Evolutionary conservation across 139 green algal genomes (phyloP).

Genomic region (Coccomyxa sp.): DNA sequence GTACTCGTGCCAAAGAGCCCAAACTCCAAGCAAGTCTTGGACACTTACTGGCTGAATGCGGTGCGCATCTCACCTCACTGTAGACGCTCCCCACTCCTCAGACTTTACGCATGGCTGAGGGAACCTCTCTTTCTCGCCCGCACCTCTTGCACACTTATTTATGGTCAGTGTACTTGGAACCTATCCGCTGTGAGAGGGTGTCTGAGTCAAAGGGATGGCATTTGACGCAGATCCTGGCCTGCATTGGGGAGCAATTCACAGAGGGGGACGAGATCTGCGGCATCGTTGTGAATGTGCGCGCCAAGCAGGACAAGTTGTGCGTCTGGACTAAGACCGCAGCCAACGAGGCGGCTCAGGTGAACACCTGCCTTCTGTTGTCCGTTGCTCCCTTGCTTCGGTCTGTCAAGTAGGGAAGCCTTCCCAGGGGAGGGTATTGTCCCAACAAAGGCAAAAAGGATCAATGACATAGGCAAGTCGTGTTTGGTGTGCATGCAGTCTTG

Average conservation of each 20-base stretch:
- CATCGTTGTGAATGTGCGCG: constrained; percentile 87
- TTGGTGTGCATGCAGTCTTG: not conserved
- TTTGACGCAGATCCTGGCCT: constrained; percentile 77
- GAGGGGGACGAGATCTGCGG: constrained; percentile 95
- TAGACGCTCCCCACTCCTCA: not conserved
- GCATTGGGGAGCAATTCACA: constrained; percentile 97
- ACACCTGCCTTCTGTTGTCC: not conserved
- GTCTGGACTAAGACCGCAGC: constrained; percentile 92
- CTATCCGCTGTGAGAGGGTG: not conserved
- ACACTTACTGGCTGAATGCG: constrained; percentile 91
- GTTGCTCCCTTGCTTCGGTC: not conserved
- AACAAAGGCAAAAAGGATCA: not conserved
- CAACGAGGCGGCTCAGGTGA: constrained; percentile 79
- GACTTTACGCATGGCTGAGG: not conserved
- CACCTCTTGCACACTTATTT: not conserved
- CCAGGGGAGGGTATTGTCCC: not conserved
- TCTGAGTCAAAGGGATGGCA: not conserved
- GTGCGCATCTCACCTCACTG: constrained; percentile 27
- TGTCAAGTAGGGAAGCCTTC: not conserved
- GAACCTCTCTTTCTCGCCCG: not conserved
- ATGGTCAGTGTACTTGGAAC: no score
- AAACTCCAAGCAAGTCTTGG: constrained; percentile 67
- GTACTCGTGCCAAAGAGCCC: constrained; percentile 55
- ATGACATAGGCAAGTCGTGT: not conserved
- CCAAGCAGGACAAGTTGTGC: constrained; percentile 81